Percentiles rank a stretch among this genome's conserved stretches.
These are phyloP conservation scores for Anthoceros angustus DNA, from an alignment of 225 moss, liverwort and hornwort species.

Conservation along the genomic window DNA sequence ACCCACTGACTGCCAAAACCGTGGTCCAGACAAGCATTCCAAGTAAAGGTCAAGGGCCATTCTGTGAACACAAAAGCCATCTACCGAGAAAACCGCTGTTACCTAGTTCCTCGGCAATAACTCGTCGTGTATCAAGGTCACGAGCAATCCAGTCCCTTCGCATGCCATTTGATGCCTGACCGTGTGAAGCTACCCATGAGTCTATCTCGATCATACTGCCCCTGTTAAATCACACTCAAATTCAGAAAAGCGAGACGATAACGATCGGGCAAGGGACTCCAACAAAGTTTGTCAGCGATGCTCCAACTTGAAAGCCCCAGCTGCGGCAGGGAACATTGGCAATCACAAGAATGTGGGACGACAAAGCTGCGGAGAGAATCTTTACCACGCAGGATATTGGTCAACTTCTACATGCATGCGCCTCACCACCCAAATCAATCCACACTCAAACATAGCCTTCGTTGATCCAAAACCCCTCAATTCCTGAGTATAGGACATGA, in stretches of 20 bases:
- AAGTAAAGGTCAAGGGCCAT: background rate
- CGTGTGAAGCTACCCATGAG: slow-evolving; percentile 3
- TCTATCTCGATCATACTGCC: background rate
- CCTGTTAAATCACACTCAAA: slow-evolving; percentile 9
- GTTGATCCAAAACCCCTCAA: slow-evolving; percentile 25
- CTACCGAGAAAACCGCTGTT: background rate
- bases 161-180: slow-evolving; percentile 1
- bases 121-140: background rate
- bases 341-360: background rate
- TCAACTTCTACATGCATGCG: slow-evolving; percentile 25
- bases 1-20: slow-evolving; percentile 34
- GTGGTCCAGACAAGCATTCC: background rate
- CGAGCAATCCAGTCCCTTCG: background rate
- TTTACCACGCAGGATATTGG: slow-evolving; percentile 18
- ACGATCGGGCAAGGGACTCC: no score
- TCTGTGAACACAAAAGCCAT: background rate
- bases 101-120: slow-evolving; percentile 3
- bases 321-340: background rate
- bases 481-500: slow-evolving; percentile 19
- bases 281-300: background rate
- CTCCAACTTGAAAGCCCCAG: slow-evolving; percentile 2
- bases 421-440: slow-evolving; percentile 25
- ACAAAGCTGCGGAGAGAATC: background rate
- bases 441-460: slow-evolving; percentile 17
- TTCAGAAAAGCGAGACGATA: background rate